These are phyloP conservation scores for Simplicillium sp. DNA, from an alignment of 2,329 filamentous ascomycete genomes.

Conservation along the genomic window DNA sequence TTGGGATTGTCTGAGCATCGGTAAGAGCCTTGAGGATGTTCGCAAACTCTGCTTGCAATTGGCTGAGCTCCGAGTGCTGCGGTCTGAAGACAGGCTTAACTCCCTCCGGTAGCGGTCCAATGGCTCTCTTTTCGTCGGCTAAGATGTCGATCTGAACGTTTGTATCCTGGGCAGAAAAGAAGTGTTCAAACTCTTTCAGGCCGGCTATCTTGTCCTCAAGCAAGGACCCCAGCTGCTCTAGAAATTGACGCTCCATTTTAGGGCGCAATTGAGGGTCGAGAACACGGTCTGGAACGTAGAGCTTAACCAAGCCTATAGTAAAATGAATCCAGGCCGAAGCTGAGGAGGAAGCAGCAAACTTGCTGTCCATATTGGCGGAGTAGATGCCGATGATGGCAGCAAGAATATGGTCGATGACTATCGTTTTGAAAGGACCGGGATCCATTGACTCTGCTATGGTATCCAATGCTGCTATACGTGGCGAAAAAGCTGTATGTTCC, in stretches of 20 bases:
- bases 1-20: conserved; percentile 31
- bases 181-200: conserved; percentile 54
- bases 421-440: conserved; percentile 23
- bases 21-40: conserved; percentile 62
- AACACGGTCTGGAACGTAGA: conserved; percentile 78
- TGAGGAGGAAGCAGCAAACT: conserved; percentile 19
- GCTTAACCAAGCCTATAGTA: conserved; percentile 60
- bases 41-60: conserved; percentile 75
- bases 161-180: conserved; percentile 57
- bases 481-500: too few relatives aligned
- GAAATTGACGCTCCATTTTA: conserved; percentile 54
- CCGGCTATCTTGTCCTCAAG: conserved; percentile 49
- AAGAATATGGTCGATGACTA: conserved; percentile 32
- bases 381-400: conserved; percentile 35
- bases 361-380: conserved; percentile 10
- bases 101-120: conserved; percentile 59
- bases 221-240: conserved; percentile 42
- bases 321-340: conserved; percentile 65
- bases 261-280: conserved; percentile 70
- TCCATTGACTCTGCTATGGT: too few relatives aligned
- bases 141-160: conserved; percentile 59
- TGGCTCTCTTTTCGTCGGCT: conserved; percentile 47
- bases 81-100: conserved; percentile 65
- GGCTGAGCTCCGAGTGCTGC: conserved; percentile 52
- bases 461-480: too few relatives aligned